phyloP scores from a whole-genome alignment of 345 rosid species.

The Orychophragmus violaceus region DNA sequence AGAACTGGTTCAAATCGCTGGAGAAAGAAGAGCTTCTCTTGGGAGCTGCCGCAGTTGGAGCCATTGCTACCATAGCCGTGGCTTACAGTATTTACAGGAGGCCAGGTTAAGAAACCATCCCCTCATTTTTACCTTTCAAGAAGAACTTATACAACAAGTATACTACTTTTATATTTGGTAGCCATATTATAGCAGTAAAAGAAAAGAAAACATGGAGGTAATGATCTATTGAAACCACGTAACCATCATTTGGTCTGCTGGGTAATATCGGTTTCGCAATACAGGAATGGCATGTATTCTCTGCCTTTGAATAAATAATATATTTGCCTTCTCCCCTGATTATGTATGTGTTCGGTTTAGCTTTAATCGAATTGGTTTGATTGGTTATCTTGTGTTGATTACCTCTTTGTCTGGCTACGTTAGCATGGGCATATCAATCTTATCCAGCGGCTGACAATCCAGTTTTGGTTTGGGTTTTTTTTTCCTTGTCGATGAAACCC shows the following conservation, averaged over 20 bases:
- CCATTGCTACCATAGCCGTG: slow-evolving; percentile 64
- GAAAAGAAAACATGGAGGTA: not conserved
- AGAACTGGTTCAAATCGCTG: slow-evolving; percentile 43
- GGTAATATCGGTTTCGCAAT: slow-evolving; percentile 10
- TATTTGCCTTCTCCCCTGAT: not conserved
- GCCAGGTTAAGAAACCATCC: slow-evolving; percentile 40
- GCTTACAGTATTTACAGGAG: slow-evolving; percentile 69
- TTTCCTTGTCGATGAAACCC: no score
- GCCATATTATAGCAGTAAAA: slow-evolving; percentile 22
- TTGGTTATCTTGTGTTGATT: no score
- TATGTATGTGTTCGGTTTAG: not conserved
- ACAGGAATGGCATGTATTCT: not conserved
- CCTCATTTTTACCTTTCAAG: not conserved
- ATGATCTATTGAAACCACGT: not conserved
- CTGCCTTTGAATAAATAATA: not conserved
- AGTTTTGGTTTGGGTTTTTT: no score
- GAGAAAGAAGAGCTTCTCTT: slow-evolving; percentile 62
- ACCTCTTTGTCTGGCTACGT: no score
- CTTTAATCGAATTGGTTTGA: not conserved
- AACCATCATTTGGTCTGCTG: not conserved
- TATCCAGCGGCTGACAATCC: no score
- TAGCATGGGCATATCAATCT: not conserved
- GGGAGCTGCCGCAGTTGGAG: slow-evolving; percentile 59
- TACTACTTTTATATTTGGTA: slow-evolving; percentile 4
- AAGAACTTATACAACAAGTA: not conserved